These are phyloP conservation scores for Miscanthus lutarioriparius DNA, from an alignment of 176 grass and related monocot species.

Conservation along the genomic window DNA sequence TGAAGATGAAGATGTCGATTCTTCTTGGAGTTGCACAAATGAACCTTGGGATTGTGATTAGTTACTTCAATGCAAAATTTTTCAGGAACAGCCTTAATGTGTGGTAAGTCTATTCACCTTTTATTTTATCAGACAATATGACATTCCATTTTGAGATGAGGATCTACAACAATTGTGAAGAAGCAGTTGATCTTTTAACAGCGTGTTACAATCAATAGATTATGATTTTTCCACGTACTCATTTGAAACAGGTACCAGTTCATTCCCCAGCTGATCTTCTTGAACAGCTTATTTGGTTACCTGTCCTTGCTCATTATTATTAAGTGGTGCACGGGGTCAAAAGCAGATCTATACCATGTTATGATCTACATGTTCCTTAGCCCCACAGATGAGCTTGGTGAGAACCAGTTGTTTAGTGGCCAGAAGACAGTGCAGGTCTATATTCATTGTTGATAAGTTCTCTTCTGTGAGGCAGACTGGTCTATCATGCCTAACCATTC, in stretches of 20 bases:
- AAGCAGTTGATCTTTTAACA: constrained; percentile 11
- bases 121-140: neutral
- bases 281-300: constrained; percentile 95
- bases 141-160: constrained; percentile 16
- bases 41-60: constrained; percentile 91
- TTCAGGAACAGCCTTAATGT: constrained; percentile 74
- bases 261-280: constrained; percentile 88
- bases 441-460: constrained; percentile 13
- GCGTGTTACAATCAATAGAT: neutral
- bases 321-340: constrained; percentile 97
- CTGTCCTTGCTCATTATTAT: constrained; percentile 83
- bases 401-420: constrained; percentile 90
- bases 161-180: neutral
- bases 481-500: constrained; percentile 1
- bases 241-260: constrained; percentile 71
- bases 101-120: constrained; percentile 54
- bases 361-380: constrained; percentile 99
- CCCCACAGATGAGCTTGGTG: constrained; percentile 81
- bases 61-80: constrained; percentile 94
- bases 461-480: neutral
- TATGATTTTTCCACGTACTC: constrained; percentile 18
- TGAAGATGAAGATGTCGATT: constrained; percentile 99
- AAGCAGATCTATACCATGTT: constrained; percentile 83
- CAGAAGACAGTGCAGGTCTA: constrained; percentile 87
- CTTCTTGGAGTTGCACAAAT: constrained; percentile 95